Percentiles rank a stretch among this genome's conserved stretches.
phyloP scores from a whole-genome alignment of 176 grass and related monocot species.

The Oryza glaberrima region DNA sequence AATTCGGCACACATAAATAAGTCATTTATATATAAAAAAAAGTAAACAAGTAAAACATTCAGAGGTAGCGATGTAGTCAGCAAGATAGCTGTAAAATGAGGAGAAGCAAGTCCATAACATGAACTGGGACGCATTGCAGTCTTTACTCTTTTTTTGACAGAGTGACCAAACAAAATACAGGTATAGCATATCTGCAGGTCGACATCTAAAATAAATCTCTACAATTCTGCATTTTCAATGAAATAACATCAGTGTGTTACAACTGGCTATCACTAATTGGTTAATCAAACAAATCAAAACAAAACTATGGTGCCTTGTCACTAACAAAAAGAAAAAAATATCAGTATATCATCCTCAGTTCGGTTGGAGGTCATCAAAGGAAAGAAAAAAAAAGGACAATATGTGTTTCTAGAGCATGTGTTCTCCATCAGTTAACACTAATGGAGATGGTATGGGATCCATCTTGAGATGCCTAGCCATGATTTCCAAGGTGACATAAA shows the following conservation, averaged over 20 bases:
- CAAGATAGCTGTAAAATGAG: not conserved
- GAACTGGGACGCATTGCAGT: not conserved
- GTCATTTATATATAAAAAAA: not conserved
- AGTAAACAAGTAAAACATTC: conserved; percentile 15
- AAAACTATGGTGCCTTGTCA: not conserved
- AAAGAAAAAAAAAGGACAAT: not conserved
- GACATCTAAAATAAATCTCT: not conserved
- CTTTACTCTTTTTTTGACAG: not conserved
- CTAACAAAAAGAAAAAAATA: not conserved
- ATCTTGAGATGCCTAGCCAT: conserved; percentile 56
- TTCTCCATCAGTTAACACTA: conserved; percentile 29
- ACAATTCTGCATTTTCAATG: not conserved
- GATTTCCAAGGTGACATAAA: conserved; percentile 51
- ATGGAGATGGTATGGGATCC: conserved; percentile 21
- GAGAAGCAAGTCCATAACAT: not conserved
- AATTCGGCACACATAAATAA: not conserved
- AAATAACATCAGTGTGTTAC: conserved; percentile 4
- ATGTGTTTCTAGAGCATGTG: conserved; percentile 15
- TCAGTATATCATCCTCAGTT: not conserved
- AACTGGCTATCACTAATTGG: not conserved
- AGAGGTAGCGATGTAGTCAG: not conserved
- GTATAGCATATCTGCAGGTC: not conserved
- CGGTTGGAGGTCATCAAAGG: not conserved
- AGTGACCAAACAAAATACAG: not conserved
- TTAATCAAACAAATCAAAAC: conserved; percentile 17